Percentiles rank a stretch among this genome's conserved stretches.
These are phyloP conservation scores for Ceratopteris richardii DNA, from an alignment of 75 land plant genomes.

Conservation along the genomic window DNA sequence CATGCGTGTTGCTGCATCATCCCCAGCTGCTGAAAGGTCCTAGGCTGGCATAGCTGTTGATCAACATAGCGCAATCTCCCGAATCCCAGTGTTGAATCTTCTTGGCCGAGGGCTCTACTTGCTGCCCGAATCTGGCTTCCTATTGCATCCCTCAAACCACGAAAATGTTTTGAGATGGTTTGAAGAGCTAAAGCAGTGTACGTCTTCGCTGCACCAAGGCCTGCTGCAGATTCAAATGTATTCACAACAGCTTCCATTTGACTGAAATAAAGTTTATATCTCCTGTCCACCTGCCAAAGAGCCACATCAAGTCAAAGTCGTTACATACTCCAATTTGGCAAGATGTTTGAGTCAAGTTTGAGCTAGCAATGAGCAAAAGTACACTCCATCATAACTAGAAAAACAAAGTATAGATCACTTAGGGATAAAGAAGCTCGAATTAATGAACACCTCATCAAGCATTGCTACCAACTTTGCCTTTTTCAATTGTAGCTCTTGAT, in stretches of 20 bases:
- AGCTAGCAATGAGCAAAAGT: no score
- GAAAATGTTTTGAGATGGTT: conserved; percentile 73
- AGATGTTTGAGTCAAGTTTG: not conserved
- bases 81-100: conserved; percentile 24
- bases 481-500: conserved; percentile 61
- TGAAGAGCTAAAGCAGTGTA: conserved; percentile 70
- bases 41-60: conserved; percentile 49
- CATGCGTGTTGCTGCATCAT: conserved; percentile 49
- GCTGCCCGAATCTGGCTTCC: conserved; percentile 42
- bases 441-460: conserved; percentile 69
- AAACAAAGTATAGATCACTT: not conserved
- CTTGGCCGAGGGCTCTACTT: conserved; percentile 43
- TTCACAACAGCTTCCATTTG: conserved; percentile 69
- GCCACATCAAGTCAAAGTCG: no score
- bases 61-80: conserved; percentile 41
- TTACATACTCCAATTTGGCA: no score
- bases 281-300: conserved; percentile 30
- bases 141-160: conserved; percentile 70
- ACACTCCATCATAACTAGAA: not conserved
- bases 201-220: conserved; percentile 59
- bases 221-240: conserved; percentile 67
- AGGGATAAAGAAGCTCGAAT: not conserved
- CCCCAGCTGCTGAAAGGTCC: conserved; percentile 30
- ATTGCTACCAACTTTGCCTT: conserved; percentile 66
- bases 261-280: conserved; percentile 67